Percentiles rank a stretch among this genome's conserved stretches.
phyloP scores from a whole-genome alignment of 441 rosid species.

The Aquilaria agallochum region DNA sequence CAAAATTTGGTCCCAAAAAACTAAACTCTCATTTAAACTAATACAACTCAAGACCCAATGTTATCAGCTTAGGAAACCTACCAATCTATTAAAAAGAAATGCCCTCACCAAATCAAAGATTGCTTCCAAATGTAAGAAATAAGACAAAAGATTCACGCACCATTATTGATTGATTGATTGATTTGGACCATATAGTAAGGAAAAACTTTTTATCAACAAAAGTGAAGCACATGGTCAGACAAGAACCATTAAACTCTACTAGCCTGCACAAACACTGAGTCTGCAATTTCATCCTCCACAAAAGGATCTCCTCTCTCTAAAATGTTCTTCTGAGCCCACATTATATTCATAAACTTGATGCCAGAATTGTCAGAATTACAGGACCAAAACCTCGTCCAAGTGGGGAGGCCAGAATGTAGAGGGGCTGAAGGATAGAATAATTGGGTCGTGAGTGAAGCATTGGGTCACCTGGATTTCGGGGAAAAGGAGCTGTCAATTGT shows the following conservation, averaged over 20 bases:
- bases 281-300: slow-evolving; percentile 90
- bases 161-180: too few relatives aligned
- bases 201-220: too few relatives aligned
- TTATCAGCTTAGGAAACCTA: too few relatives aligned
- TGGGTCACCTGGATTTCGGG: slow-evolving; percentile 70
- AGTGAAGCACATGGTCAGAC: too few relatives aligned
- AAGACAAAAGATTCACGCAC: too few relatives aligned
- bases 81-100: too few relatives aligned
- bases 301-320: slow-evolving; percentile 62
- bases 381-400: slow-evolving; percentile 67
- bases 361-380: background rate
- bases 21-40: too few relatives aligned
- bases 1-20: too few relatives aligned
- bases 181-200: too few relatives aligned
- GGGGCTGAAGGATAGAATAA: slow-evolving; percentile 66
- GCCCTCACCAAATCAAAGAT: too few relatives aligned
- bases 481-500: slow-evolving; percentile 42
- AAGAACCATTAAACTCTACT: slow-evolving; percentile 13
- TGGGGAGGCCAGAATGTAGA: slow-evolving; percentile 80
- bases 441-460: slow-evolving; percentile 71
- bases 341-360: slow-evolving; percentile 12
- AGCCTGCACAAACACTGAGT: slow-evolving; percentile 89
- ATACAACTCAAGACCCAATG: too few relatives aligned
- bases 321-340: slow-evolving; percentile 45
- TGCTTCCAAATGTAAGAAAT: too few relatives aligned